phyloP scores from a whole-genome alignment of 2,329 filamentous ascomycete genomes.

The Stagonosporopsis vannaccii region DNA sequence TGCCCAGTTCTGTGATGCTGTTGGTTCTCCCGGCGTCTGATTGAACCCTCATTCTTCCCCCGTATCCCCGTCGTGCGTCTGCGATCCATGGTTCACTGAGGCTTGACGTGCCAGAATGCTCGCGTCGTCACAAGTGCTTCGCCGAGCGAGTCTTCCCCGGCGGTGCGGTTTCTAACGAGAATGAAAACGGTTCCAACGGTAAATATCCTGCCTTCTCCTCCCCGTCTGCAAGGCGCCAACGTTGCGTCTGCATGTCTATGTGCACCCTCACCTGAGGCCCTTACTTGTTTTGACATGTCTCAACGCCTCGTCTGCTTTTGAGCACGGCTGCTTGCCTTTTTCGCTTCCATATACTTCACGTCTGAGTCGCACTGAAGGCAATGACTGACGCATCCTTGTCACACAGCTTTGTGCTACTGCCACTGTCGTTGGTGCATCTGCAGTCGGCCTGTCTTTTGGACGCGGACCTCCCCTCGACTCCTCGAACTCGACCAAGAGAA shows the following conservation, averaged over 20 bases:
- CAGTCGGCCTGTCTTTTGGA: slow-evolving; percentile 65
- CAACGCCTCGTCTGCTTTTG: slow-evolving; percentile 27
- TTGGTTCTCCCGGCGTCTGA: slow-evolving; percentile 25
- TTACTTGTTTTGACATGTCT: slow-evolving; percentile 44
- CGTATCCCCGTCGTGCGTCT: slow-evolving; percentile 29
- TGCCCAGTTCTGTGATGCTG: slow-evolving; percentile 34
- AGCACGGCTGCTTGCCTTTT: slow-evolving; percentile 36
- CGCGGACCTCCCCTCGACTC: slow-evolving; percentile 54
- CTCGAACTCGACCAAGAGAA: slow-evolving; percentile 45
- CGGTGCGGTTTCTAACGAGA: slow-evolving; percentile 49
- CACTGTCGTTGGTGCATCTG: slow-evolving; percentile 66
- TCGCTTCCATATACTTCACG: slow-evolving; percentile 30
- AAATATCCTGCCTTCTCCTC: slow-evolving; percentile 36
- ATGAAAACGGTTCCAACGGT: slow-evolving; percentile 58
- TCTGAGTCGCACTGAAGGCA: slow-evolving; percentile 35
- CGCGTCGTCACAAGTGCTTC: slow-evolving; percentile 47
- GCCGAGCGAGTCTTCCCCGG: slow-evolving; percentile 49
- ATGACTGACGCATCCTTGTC: slow-evolving; percentile 48
- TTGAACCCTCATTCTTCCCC: slow-evolving; percentile 29
- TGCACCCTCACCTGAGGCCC: slow-evolving; percentile 24
- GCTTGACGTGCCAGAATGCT: slow-evolving; percentile 52
- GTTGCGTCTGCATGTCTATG: slow-evolving; percentile 16
- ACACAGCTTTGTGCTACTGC: slow-evolving; percentile 68
- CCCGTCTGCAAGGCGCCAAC: slow-evolving; percentile 16
- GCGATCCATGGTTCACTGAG: slow-evolving; percentile 33